phyloP scores from a whole-genome alignment of 305 asterid genomes.

The Fraxinus sp. region DNA sequence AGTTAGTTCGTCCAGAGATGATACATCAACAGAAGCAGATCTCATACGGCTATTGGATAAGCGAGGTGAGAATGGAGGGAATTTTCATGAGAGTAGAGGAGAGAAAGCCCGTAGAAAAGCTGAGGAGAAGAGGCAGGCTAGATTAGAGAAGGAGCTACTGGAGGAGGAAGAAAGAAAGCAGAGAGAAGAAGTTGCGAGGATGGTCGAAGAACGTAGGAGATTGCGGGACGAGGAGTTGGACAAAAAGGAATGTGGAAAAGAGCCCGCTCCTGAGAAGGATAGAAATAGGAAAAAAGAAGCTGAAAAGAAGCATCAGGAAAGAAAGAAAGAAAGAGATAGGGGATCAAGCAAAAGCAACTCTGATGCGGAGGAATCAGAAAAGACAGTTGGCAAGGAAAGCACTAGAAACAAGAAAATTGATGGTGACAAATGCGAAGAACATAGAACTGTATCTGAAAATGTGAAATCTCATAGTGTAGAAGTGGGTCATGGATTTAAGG shows the following conservation, averaged over 20 bases:
- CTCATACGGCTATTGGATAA: conserved; percentile 58
- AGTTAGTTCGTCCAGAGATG: conserved; percentile 68
- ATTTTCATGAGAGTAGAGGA: conserved; percentile 34
- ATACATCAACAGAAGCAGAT: conserved; percentile 58
- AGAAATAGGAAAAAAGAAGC: conserved; percentile 60
- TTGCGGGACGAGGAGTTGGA: conserved; percentile 75
- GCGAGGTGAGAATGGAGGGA: conserved; percentile 67
- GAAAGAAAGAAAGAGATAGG: conserved; percentile 73
- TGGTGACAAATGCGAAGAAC: conserved; percentile 56
- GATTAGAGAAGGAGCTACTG: conserved; percentile 80
- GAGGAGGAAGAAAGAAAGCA: conserved; percentile 99
- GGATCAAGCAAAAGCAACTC: conserved; percentile 94
- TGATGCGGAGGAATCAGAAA: conserved; percentile 83
- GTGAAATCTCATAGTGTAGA: conserved; percentile 59
- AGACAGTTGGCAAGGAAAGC: conserved; percentile 58
- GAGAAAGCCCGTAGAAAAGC: conserved; percentile 5
- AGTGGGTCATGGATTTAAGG: conserved; percentile 56
- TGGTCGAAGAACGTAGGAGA: conserved; percentile 91
- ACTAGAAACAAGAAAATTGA: conserved; percentile 58
- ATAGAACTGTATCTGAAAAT: conserved; percentile 49
- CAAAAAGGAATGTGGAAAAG: conserved; percentile 68
- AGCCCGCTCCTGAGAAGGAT: conserved; percentile 58
- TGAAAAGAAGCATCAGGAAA: conserved; percentile 74
- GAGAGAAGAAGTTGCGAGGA: conserved; percentile 27
- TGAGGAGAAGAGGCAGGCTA: conserved; percentile 41